Conservation (phyloP, 2,329 filamentous ascomycete species). For the Trichophaea hybrida region DNA sequence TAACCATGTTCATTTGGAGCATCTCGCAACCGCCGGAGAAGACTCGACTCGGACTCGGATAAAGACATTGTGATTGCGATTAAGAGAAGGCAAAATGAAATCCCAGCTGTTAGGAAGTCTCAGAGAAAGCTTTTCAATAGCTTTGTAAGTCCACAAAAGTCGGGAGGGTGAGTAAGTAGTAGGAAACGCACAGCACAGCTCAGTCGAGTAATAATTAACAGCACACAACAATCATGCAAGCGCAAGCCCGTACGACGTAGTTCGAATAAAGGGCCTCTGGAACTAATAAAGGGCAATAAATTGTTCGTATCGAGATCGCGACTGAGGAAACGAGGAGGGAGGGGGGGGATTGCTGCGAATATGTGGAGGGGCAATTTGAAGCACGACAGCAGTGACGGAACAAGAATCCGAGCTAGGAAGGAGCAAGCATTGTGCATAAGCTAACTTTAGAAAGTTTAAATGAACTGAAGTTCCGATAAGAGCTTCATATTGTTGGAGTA, state of each 20-base stretch:
- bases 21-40: slow-evolving; percentile 43
- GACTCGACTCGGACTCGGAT: slow-evolving; percentile 14
- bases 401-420: too few species aligned
- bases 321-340: not conserved
- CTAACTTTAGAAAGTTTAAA: too few species aligned
- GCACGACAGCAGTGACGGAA: too few species aligned
- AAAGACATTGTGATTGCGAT: slow-evolving; percentile 12
- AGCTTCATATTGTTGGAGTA: too few species aligned
- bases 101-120: not conserved
- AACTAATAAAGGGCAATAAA: not conserved
- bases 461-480: too few species aligned
- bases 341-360: not conserved
- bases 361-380: too few species aligned
- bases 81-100: not conserved
- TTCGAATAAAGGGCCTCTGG: too few species aligned
- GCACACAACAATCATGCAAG: not conserved
- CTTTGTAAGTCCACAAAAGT: not conserved
- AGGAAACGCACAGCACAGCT: not conserved
- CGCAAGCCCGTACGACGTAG: not conserved
- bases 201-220: not conserved
- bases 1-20: slow-evolving; percentile 60
- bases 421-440: too few species aligned
- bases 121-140: not conserved
- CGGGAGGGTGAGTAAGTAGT: not conserved
- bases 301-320: not conserved